Evolutionary conservation across 371 early-diverging fungal species (phyloP).

Genomic region (Chytridiales sp.): DNA sequence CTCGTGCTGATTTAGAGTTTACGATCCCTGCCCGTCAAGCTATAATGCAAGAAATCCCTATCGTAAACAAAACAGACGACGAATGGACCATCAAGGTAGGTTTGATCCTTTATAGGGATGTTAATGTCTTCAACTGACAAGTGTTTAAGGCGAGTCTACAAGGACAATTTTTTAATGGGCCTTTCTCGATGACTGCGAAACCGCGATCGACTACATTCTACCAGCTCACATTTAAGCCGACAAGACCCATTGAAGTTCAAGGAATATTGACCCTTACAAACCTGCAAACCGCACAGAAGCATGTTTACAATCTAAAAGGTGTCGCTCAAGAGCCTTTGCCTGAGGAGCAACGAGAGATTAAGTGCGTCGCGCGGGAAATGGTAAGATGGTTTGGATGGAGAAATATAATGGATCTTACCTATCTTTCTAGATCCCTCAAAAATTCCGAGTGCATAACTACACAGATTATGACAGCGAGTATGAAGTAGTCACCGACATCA

Average conservation of each 20-base stretch:
- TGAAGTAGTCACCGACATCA: conserved; percentile 46
- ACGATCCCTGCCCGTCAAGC: conserved; percentile 40
- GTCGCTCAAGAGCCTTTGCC: conserved; percentile 44
- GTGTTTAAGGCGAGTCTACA: conserved; percentile 36
- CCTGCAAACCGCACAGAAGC: conserved; percentile 42
- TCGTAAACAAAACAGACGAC: conserved; percentile 49
- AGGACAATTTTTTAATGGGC: conserved; percentile 36
- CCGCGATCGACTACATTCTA: conserved; percentile 34
- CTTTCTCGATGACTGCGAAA: conserved; percentile 28
- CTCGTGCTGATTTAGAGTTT: conserved; percentile 45
- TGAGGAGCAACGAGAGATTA: conserved; percentile 36
- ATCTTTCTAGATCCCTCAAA: conserved; percentile 5
- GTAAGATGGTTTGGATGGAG: conserved; percentile 21
- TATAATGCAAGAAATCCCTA: conserved; percentile 48
- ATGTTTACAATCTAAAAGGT: conserved; percentile 41
- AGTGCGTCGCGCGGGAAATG: conserved; percentile 34
- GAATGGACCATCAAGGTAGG: conserved; percentile 48
- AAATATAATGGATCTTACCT: neutral
- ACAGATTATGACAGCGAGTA: conserved; percentile 37
- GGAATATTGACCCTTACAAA: conserved; percentile 40
- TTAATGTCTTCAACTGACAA: neutral
- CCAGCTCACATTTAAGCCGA: conserved; percentile 40
- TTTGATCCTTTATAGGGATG: neutral
- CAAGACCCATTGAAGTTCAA: conserved; percentile 24
- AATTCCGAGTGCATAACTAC: conserved; percentile 35